Evolutionary conservation across 2,329 filamentous ascomycete genomes (phyloP), one percentile per base, ranked within the genome.

Genomic region (Beauveria pseudobassiana): DNA sequence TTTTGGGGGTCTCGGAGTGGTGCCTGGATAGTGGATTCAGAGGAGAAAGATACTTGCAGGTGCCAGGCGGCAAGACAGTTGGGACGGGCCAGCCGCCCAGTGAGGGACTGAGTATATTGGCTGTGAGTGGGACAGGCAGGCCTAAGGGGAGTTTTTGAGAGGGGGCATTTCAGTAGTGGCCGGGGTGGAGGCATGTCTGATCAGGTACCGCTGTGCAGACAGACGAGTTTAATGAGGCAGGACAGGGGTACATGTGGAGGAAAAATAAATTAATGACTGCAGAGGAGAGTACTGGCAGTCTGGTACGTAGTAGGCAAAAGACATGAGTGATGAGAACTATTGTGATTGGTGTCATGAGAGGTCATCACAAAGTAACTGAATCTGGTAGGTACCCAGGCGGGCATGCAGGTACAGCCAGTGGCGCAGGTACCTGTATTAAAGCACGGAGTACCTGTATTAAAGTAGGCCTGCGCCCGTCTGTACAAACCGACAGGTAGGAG

Each of bases 191-290:
- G 38, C 42, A 48, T n/a, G 26, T 38, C 26, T 57, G 54, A 58
- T 58, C 55, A 58, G 43, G 43, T 58, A 40, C 45, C 46, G 12
- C 3, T 16, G 20, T 20, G 18, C 52, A 42, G 45, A 42, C 30
- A 22, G 2, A 49, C 55, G 24, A 51, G 56, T 59, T 59, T 59
- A 59, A 59, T 59, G 56, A 59, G 56, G 46, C 38, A 48, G 46
- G 18, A 51, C 56, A 51, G 46, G 56, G 56, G 56, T 40, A 46
- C 16, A 26, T 55, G 52, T 55, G 52, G 40, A 55, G 40, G 52
- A 43, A 46, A 18, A 46, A 46, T 16, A 9, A 30, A n/a, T 24
- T 5, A 20, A 46, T 46, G 50, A 52, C 16, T 18, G 42, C 40
- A 43, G 18, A 43, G 16, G 16, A 43, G 28, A 30, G 28, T 30